Conservation (phyloP, 345 rosid species). For the Cochlearia excelsa region DNA sequence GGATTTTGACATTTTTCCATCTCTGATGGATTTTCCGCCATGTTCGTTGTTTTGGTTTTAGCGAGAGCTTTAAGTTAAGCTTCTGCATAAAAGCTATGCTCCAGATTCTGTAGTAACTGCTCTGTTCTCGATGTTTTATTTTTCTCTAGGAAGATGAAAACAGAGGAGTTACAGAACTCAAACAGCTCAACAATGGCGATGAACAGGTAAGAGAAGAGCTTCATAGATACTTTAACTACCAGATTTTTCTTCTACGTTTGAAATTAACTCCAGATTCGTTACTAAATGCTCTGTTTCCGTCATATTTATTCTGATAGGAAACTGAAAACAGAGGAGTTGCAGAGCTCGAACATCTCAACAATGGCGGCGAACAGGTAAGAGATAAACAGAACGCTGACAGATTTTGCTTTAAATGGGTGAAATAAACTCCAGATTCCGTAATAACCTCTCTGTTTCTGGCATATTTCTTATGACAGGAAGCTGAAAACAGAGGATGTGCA, state of each 20-base stretch:
- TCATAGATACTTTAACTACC: no score
- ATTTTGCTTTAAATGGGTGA: no score
- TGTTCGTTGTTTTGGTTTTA: background rate
- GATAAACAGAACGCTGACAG: no score
- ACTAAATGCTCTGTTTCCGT: no score
- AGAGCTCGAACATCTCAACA: no score
- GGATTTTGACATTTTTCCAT: background rate
- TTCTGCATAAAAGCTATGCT: no score
- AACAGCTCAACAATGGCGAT: slow-evolving; percentile 68
- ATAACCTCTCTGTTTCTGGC: background rate
- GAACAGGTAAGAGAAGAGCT: slow-evolving; percentile 41
- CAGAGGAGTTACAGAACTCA: slow-evolving; percentile 55
- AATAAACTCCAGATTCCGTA: background rate
- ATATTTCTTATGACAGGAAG: slow-evolving; percentile 36
- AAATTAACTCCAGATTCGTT: no score
- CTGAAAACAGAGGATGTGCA: slow-evolving; percentile 44
- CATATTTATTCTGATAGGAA: no score
- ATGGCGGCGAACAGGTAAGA: no score
- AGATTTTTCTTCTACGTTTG: no score
- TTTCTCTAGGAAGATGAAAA: slow-evolving; percentile 45
- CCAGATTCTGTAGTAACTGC: slow-evolving; percentile 2
- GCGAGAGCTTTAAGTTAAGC: background rate
- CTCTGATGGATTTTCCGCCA: background rate
- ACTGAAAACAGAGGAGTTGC: no score
- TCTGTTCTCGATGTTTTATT: background rate